Percentiles rank a stretch among this genome's conserved stretches.
These are phyloP conservation scores for Nicotiana benthamiana DNA, from an alignment of 257 asterid genomes.

Conservation along the genomic window DNA sequence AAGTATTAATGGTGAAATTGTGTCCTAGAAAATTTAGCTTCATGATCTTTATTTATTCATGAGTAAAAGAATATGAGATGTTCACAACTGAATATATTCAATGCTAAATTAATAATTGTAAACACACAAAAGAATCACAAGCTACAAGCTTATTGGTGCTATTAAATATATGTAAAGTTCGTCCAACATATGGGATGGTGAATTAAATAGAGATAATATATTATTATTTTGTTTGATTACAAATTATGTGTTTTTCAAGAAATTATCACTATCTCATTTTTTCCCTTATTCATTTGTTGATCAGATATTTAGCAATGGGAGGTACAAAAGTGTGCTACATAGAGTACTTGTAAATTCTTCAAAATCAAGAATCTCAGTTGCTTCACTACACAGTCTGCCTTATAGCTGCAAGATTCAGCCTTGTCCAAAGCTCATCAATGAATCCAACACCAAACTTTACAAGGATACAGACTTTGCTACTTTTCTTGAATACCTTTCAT, in stretches of 20 bases:
- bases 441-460: conserved; percentile 23
- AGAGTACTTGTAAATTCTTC: conserved; percentile 29
- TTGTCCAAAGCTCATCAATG: conserved; percentile 18
- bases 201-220: too few species aligned
- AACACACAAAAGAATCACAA: too few species aligned
- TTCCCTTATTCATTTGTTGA: background rate
- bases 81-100: too few species aligned
- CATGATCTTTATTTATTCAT: too few species aligned
- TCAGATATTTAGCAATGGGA: conserved; percentile 38
- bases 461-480: conserved; percentile 27
- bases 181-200: too few species aligned
- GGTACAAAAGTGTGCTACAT: conserved; percentile 35
- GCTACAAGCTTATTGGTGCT: too few species aligned
- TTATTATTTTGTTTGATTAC: background rate
- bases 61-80: too few species aligned
- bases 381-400: conserved; percentile 33
- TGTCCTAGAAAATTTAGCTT: too few species aligned
- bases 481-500: conserved; percentile 23
- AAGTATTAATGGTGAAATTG: too few species aligned
- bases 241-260: background rate
- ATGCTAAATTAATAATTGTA: too few species aligned
- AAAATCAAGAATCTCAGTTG: conserved; percentile 23
- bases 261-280: background rate
- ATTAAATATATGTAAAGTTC: too few species aligned
- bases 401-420: conserved; percentile 15